Evolutionary conservation across 306 rosid species (phyloP).

Genomic region (Cajanus cajan): DNA sequence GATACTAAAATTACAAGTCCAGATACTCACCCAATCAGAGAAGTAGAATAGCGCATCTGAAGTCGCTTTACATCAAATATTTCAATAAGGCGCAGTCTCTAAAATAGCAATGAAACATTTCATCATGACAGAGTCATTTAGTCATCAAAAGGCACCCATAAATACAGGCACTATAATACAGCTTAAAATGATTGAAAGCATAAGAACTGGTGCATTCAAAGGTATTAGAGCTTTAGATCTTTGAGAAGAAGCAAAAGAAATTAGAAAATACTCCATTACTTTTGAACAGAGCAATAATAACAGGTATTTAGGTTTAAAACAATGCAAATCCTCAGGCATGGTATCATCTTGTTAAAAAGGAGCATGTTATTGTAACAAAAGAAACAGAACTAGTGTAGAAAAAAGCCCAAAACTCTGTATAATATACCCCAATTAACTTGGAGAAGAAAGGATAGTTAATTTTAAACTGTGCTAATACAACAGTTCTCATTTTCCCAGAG

Average conservation of each 20-base stretch:
- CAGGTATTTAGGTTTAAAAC: background rate
- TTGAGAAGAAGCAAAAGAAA: background rate
- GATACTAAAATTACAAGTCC: background rate
- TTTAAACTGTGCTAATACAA: background rate
- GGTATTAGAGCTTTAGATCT: slow-evolving; percentile 12
- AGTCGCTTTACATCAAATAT: slow-evolving; percentile 93
- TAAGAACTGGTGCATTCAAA: background rate
- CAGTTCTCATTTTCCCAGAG: background rate
- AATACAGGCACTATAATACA: slow-evolving; percentile 5
- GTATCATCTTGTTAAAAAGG: slow-evolving; percentile 1
- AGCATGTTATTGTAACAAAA: background rate
- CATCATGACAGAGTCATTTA: slow-evolving; percentile 13
- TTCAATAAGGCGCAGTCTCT: slow-evolving; percentile 97
- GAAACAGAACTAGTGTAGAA: background rate
- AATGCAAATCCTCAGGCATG: background rate
- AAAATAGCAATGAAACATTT: slow-evolving; percentile 25
- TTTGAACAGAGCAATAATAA: background rate
- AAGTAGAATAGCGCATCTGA: slow-evolving; percentile 94
- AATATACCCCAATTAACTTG: slow-evolving; percentile 3
- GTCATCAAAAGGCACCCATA: slow-evolving; percentile 14
- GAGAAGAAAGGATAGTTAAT: background rate
- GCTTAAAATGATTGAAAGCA: slow-evolving; percentile 16
- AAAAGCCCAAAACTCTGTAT: background rate
- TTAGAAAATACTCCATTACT: background rate
- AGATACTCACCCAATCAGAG: slow-evolving; percentile 79